Evolutionary conservation across 768 basidiomycete species (phyloP).

Genomic region (Termitomyces heimii): DNA sequence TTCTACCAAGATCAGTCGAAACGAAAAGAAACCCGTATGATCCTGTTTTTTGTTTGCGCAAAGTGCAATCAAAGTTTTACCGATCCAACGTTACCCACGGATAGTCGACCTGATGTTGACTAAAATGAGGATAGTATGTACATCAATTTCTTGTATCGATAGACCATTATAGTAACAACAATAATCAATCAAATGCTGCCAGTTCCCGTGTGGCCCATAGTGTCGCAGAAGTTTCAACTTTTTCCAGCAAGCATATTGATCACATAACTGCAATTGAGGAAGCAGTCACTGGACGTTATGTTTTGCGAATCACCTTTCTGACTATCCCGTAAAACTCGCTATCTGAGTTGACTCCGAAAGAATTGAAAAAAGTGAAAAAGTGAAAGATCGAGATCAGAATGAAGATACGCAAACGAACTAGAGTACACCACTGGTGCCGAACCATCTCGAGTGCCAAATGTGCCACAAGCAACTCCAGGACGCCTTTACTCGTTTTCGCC

Average conservation of each 20-base stretch:
- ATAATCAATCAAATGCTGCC: background rate
- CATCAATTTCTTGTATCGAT: slow-evolving; percentile 9
- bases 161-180: background rate
- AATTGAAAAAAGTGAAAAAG: background rate
- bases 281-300: background rate
- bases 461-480: background rate
- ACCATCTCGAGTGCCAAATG: background rate
- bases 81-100: slow-evolving; percentile 56
- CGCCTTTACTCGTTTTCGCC: background rate
- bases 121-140: slow-evolving; percentile 12
- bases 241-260: background rate
- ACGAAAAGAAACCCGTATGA: slow-evolving; percentile 93
- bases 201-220: background rate
- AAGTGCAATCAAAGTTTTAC: slow-evolving; percentile 74
- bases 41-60: slow-evolving; percentile 84
- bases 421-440: background rate
- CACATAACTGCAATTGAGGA: background rate
- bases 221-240: background rate
- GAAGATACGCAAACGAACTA: background rate
- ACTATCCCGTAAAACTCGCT: background rate
- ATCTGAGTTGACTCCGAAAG: background rate
- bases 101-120: slow-evolving; percentile 30
- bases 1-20: slow-evolving; percentile 97
- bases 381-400: background rate
- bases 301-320: background rate